phyloP scores from a whole-genome alignment of 2,329 filamentous ascomycete genomes.

The Bipolaris oryzae region DNA sequence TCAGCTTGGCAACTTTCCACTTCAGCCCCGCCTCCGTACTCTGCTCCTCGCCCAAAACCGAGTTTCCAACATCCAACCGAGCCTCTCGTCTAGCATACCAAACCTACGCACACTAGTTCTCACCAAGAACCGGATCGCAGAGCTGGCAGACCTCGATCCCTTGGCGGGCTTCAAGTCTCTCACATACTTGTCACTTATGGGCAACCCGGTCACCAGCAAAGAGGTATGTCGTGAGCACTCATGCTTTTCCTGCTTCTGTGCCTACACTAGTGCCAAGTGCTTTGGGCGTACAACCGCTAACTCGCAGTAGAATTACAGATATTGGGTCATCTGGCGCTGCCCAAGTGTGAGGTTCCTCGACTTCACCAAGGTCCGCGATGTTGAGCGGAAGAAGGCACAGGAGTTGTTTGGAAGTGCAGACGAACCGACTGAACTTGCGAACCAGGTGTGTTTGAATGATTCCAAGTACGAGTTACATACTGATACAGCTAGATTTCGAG shows the following conservation, averaged over 20 bases:
- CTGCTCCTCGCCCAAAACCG: slow-evolving; percentile 91
- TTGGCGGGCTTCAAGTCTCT: slow-evolving; percentile 71
- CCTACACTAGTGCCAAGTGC: slow-evolving; percentile 26
- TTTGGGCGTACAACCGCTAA: slow-evolving; percentile 13
- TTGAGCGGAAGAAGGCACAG: slow-evolving; percentile 74
- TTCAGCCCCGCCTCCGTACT: slow-evolving; percentile 84
- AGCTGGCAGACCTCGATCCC: slow-evolving; percentile 88
- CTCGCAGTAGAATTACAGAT: slow-evolving; percentile 76
- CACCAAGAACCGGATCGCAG: slow-evolving; percentile 78
- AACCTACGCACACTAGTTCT: slow-evolving; percentile 83
- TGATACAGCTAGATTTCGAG: slow-evolving; percentile 71
- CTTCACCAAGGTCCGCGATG: slow-evolving; percentile 87
- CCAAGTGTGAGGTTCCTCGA: slow-evolving; percentile 88
- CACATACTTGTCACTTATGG: slow-evolving; percentile 79
- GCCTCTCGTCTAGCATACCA: slow-evolving; percentile 75
- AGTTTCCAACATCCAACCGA: slow-evolving; percentile 78
- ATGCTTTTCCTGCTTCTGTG: slow-evolving; percentile 7
- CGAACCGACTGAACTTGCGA: slow-evolving; percentile 78
- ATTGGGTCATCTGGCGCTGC: slow-evolving; percentile 87
- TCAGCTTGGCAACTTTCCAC: slow-evolving; percentile 86
- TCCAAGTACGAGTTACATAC: background rate
- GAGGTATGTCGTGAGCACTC: slow-evolving; percentile 65
- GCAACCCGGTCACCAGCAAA: slow-evolving; percentile 90
- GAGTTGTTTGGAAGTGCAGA: slow-evolving; percentile 83
- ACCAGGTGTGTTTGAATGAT: slow-evolving; percentile 17